Evolutionary conservation across 139 green algal species (phyloP), one percentile per base, ranked within the genome.

Genomic region (Chlorella sorokiniana): DNA sequence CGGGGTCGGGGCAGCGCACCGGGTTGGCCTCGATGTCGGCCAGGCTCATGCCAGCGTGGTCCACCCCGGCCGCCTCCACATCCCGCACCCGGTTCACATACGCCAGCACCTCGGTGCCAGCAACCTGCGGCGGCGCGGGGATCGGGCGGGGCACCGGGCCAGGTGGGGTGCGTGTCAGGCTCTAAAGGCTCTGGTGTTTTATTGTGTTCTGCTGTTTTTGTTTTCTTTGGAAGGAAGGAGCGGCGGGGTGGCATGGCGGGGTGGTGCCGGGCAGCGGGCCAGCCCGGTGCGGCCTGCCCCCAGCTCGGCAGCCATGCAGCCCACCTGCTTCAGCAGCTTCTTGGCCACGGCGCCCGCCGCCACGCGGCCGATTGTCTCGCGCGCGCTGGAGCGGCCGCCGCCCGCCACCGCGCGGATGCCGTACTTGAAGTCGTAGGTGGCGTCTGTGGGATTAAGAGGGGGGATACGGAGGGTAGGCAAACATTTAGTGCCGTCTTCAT

Each of bases 391-490:
- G 29, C 97, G 84, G 29, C 97, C 97, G n/a, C 97, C 97, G n/a
- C 97, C 97, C 23, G 94, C 94, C 5, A 99, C 89, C 10, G 97
- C 96, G 2, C 97, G 88, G 65, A 99, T 98, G 83, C 97, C 97
- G 86, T 99, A 99, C 88, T 99, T 99, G 88, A 98, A 97, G 85
- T 99, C 97, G 84, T 99, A 99, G 0, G 96, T 99, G 14, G 96
- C 96, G 85, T 99, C 97, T 23, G 97, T 96, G 41, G 41, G 56
- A 33, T 65, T 11, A 59, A 25, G 11, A 25, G 37, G 62, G 65
- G 16, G 11, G 35, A 72, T 9, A 11, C 38, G 45, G 37, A 33
- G 64, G 33, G 31, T 68, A 33, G 9, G 59, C 10, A 7, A 33
- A 25, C 33, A n/a, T n/a, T n/a, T n/a, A n/a, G n/a, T n/a, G n/a